A percentile compares a stretch with the other conserved stretches of the same genome.
Conservation (phyloP, 768 basidiomycete species). For the Postia placenta region DNA sequence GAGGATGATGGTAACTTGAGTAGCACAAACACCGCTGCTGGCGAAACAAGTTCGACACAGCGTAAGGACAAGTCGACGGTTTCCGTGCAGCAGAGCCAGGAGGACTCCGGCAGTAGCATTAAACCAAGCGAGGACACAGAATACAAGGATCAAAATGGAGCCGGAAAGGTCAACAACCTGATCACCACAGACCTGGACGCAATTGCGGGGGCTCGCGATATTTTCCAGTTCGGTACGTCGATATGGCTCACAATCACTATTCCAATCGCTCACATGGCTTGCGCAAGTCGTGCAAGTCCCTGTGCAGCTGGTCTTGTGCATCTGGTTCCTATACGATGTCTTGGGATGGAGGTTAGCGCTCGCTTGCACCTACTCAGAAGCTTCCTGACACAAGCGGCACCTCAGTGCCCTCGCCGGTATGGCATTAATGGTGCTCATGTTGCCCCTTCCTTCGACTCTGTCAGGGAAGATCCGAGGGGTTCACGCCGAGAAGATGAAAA, state of each 20-base stretch:
- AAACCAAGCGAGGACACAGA: too few species aligned
- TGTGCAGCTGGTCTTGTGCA: constrained; percentile 32
- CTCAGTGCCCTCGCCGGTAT: constrained; percentile 35
- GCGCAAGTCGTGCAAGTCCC: constrained; percentile 29
- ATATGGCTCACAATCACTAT: too few species aligned
- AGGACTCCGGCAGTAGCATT: too few species aligned
- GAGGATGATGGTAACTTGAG: constrained; percentile 1
- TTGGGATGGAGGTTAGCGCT: constrained; percentile 42
- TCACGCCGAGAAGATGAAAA: constrained; percentile 37
- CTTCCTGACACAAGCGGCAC: not conserved
- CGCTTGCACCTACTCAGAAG: too few species aligned
- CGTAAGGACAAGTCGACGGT: not conserved
- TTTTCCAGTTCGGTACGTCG: constrained; percentile 15
- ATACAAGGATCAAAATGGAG: constrained; percentile 35
- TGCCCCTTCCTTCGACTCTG: constrained; percentile 40
- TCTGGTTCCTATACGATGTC: constrained; percentile 36
- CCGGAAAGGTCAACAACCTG: constrained; percentile 74
- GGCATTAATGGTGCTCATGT: constrained; percentile 31
- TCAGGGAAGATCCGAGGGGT: constrained; percentile 27
- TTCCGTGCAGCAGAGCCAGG: constrained; percentile 13
- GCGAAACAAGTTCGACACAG: constrained; percentile 3
- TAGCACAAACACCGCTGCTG: not conserved
- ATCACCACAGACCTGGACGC: constrained; percentile 53
- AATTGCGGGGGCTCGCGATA: constrained; percentile 22
- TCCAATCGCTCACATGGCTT: too few species aligned